phyloP scores from a whole-genome alignment of 768 basidiomycete species.

The Cystofilobasidium bisporidii region DNA sequence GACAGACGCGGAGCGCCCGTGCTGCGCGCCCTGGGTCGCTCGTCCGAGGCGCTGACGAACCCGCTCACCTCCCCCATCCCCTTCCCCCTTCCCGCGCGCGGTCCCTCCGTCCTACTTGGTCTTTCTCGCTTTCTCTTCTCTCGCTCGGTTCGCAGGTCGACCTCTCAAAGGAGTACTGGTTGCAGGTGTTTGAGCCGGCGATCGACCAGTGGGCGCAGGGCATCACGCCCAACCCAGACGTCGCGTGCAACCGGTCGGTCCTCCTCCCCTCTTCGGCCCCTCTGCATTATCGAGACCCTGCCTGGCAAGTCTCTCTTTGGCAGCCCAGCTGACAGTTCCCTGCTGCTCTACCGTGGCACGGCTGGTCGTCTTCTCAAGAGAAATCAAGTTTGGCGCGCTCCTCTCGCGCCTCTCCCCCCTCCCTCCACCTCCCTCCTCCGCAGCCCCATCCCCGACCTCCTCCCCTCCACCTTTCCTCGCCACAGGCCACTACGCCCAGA shows the following conservation, averaged over 20 bases:
- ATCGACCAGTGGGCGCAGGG: slow-evolving; percentile 67
- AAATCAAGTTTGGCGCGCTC: slow-evolving; percentile 84
- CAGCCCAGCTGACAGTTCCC: too few relatives aligned
- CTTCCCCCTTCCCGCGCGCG: background rate
- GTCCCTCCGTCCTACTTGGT: too few relatives aligned
- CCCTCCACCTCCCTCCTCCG: background rate
- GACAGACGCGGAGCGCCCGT: too few relatives aligned
- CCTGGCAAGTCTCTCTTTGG: background rate
- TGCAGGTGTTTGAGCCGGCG: slow-evolving; percentile 77
- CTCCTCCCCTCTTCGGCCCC: background rate
- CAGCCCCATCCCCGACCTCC: background rate
- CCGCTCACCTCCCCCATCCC: slow-evolving; percentile 11
- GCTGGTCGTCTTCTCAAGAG: slow-evolving; percentile 44
- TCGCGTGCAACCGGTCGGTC: slow-evolving; percentile 73
- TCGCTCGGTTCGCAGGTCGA: slow-evolving; percentile 53
- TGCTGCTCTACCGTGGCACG: too few relatives aligned
- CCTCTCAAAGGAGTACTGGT: slow-evolving; percentile 85
- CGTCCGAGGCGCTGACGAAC: too few relatives aligned
- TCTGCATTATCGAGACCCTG: background rate
- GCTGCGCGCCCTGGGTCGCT: too few relatives aligned
- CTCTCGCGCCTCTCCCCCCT: slow-evolving; percentile 45
- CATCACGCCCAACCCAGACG: slow-evolving; percentile 81
- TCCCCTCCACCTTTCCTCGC: background rate
- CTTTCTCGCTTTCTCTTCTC: too few relatives aligned
- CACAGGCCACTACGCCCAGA: background rate